A percentile compares a stretch with the other conserved stretches of the same genome.
Evolutionary conservation across 2,329 filamentous ascomycete genomes (phyloP).

Genomic region (Cladophialophora bantiana): DNA sequence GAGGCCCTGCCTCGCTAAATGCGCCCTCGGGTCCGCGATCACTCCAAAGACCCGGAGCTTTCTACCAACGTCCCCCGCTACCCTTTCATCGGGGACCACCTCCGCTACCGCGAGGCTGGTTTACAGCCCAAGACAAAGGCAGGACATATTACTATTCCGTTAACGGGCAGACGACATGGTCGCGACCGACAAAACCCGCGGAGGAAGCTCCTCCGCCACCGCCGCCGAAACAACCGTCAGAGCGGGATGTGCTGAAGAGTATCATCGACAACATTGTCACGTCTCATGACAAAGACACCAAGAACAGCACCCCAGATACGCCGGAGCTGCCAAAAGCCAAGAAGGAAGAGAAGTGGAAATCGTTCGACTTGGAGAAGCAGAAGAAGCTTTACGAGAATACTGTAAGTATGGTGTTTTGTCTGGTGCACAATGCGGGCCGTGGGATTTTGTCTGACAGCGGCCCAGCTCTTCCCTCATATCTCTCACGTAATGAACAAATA

Average conservation of each 20-base stretch:
- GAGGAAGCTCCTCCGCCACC: slow-evolving; percentile 69
- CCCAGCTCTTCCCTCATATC: slow-evolving; percentile 80
- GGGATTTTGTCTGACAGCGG: not conserved
- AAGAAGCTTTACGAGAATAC: slow-evolving; percentile 96
- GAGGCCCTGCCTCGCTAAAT: slow-evolving; percentile 36
- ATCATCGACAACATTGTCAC: slow-evolving; percentile 86
- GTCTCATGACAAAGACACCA: slow-evolving; percentile 59
- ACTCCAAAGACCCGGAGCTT: slow-evolving; percentile 60
- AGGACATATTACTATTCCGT: slow-evolving; percentile 86
- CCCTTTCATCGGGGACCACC: slow-evolving; percentile 64
- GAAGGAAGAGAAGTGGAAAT: slow-evolving; percentile 59
- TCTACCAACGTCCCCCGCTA: slow-evolving; percentile 65
- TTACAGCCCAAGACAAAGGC: slow-evolving; percentile 74
- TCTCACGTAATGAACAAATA: slow-evolving; percentile 88
- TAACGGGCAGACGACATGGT: slow-evolving; percentile 80
- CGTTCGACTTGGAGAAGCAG: slow-evolving; percentile 74
- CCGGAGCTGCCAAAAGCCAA: slow-evolving; percentile 66
- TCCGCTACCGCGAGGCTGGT: slow-evolving; percentile 84
- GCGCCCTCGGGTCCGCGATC: slow-evolving; percentile 48
- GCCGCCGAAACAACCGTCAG: slow-evolving; percentile 74
- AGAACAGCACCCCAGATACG: slow-evolving; percentile 66
- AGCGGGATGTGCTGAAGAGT: slow-evolving; percentile 70
- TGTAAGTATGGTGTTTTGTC: slow-evolving; percentile 60
- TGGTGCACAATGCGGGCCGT: not conserved
- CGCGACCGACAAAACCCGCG: slow-evolving; percentile 73